Conservation (phyloP, 2,329 filamentous ascomycete species). For the Ascochyta clinopodiicola region DNA sequence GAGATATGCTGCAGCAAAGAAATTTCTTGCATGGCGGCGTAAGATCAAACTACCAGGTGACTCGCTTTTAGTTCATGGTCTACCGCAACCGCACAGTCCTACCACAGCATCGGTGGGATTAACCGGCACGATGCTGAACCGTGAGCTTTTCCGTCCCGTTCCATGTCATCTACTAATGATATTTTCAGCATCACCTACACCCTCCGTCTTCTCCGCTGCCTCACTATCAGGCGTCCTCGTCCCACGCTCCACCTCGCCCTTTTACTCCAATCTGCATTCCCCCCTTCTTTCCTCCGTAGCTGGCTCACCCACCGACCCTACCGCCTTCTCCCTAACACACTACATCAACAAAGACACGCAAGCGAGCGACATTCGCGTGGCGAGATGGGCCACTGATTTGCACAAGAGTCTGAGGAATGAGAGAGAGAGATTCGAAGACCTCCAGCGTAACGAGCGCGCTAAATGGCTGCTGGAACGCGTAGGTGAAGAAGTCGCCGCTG, state of each 20-base stretch:
- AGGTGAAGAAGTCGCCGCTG: slow-evolving; percentile 63
- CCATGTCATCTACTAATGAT: slow-evolving; percentile 19
- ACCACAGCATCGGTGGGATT: slow-evolving; percentile 42
- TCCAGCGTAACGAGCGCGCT: slow-evolving; percentile 66
- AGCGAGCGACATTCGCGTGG: slow-evolving; percentile 72
- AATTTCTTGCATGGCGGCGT: slow-evolving; percentile 75
- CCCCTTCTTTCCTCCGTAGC: slow-evolving; percentile 44
- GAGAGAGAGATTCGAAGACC: slow-evolving; percentile 69
- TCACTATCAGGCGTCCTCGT: slow-evolving; percentile 50
- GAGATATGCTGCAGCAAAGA: slow-evolving; percentile 81
- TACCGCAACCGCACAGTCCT: slow-evolving; percentile 33
- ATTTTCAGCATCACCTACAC: slow-evolving; percentile 39
- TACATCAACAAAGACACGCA: slow-evolving; percentile 64
- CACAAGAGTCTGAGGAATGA: slow-evolving; percentile 78
- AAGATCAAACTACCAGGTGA: slow-evolving; percentile 46
- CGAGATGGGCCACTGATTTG: slow-evolving; percentile 82
- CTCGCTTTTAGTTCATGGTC: slow-evolving; percentile 36
- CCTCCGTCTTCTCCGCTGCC: slow-evolving; percentile 44
- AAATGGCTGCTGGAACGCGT: slow-evolving; percentile 75
- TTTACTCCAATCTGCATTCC: slow-evolving; percentile 45
- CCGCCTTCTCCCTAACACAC: slow-evolving; percentile 47
- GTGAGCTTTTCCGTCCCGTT: slow-evolving; percentile 21
- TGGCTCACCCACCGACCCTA: slow-evolving; percentile 38
- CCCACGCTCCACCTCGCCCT: slow-evolving; percentile 44
- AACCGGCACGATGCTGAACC: slow-evolving; percentile 31